These are phyloP conservation scores for Acanthamoeba sp. DNA, from an alignment of 208 protist genomes.

Conservation along the genomic window DNA sequence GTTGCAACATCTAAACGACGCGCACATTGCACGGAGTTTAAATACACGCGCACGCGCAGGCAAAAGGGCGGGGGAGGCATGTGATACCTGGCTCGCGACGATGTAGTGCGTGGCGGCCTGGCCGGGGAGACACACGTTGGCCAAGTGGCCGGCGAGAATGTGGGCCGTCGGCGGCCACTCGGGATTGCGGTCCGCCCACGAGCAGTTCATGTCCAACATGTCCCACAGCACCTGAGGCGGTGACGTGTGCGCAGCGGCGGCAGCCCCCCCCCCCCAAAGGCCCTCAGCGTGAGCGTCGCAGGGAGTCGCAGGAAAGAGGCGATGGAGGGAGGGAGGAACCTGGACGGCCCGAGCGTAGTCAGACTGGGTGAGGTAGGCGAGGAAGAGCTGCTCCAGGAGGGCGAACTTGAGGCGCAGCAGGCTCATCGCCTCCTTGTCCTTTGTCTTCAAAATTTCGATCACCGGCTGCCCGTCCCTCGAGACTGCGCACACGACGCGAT, in stretches of 20 bases:
- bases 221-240: neutral
- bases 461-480: neutral
- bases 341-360: neutral
- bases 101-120: constrained; percentile 7
- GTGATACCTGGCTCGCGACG: neutral
- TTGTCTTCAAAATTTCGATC: neutral
- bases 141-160: neutral
- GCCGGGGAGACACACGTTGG: neutral
- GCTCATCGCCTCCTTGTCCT: neutral
- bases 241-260: neutral
- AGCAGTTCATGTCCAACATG: neutral
- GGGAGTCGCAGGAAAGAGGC: no score
- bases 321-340: neutral
- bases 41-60: no score
- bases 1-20: neutral
- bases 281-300: neutral
- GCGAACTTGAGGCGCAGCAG: neutral
- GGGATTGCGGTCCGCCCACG: neutral
- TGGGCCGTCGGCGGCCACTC: neutral
- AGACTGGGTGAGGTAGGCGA: neutral
- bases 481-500: neutral
- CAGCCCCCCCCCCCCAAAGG: neutral
- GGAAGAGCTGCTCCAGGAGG: constrained; percentile 6
- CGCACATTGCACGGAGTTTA: no score
- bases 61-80: neutral